Conservation (phyloP, 495 filamentous ascomycete species). For the Bombardia bombarda region DNA sequence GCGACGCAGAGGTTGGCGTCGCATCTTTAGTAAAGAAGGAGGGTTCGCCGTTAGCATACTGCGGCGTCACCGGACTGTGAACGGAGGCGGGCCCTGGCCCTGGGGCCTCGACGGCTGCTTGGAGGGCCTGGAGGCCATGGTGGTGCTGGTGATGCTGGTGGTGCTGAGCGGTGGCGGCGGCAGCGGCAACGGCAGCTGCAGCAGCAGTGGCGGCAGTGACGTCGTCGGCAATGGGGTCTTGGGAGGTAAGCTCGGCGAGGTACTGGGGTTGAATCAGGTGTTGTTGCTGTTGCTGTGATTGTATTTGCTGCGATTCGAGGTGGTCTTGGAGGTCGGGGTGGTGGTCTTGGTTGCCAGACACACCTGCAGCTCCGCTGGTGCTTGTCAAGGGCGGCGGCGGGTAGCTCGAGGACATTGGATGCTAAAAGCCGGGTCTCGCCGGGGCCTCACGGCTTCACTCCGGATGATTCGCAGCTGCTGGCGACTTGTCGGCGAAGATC, state of each 20-base stretch:
- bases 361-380: too few species aligned
- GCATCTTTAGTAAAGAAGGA: conserved; percentile 21
- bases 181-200: conserved; percentile 16
- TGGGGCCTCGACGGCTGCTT: conserved; percentile 27
- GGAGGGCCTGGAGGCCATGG: conserved; percentile 37
- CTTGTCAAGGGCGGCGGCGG: neutral
- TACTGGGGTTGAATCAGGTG: neutral
- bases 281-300: neutral
- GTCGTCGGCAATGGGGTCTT: neutral
- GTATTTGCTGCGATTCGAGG: neutral
- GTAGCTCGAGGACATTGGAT: conserved; percentile 3
- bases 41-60: conserved; percentile 10
- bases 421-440: neutral
- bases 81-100: conserved; percentile 11
- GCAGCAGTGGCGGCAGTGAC: conserved; percentile 3
- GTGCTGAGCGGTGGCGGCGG: conserved; percentile 25
- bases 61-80: conserved; percentile 9
- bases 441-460: conserved; percentile 5
- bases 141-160: too few species aligned
- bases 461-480: conserved; percentile 1
- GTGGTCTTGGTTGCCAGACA: neutral
- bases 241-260: neutral
- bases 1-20: conserved; percentile 8
- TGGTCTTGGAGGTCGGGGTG: neutral
- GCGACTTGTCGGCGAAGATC: conserved; percentile 5